Evolutionary conservation across 2,329 filamentous ascomycete genomes (phyloP).

Genomic region (Periconia sp.): DNA sequence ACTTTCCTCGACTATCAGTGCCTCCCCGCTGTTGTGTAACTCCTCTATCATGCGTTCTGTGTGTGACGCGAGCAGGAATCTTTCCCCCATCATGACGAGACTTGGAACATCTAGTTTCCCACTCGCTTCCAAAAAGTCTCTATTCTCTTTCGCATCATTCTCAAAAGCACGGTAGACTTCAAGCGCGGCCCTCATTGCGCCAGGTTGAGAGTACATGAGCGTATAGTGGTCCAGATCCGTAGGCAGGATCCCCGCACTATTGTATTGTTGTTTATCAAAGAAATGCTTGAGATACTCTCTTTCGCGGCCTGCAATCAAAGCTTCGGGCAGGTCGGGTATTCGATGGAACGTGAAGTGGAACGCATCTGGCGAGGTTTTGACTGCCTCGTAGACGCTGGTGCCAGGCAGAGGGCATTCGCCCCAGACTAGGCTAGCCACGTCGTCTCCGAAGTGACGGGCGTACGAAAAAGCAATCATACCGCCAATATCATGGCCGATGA

Average conservation of each 20-base stretch:
- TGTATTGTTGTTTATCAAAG: constrained; percentile 47
- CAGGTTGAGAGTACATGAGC: constrained; percentile 29
- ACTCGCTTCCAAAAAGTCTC: constrained; percentile 18
- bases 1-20: constrained; percentile 22
- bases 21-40: constrained; percentile 20
- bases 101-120: constrained; percentile 34
- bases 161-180: constrained; percentile 43
- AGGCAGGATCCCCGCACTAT: constrained; percentile 43
- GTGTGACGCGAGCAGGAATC: constrained; percentile 22
- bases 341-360: constrained; percentile 54
- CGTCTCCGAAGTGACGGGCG: constrained; percentile 42
- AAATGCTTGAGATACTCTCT: constrained; percentile 53
- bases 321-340: constrained; percentile 47
- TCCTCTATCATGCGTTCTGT: constrained; percentile 29
- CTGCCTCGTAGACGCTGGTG: constrained; percentile 38
- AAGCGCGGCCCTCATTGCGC: constrained; percentile 39
- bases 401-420: constrained; percentile 53
- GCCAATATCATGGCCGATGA: constrained; percentile 57
- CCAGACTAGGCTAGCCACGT: constrained; percentile 47
- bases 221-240: constrained; percentile 50
- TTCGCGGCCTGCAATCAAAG: constrained; percentile 49
- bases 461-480: constrained; percentile 56
- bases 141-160: constrained; percentile 36
- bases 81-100: constrained; percentile 29
- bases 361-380: constrained; percentile 33